These are phyloP conservation scores for Colletotrichum shisoi DNA, from an alignment of 2,329 filamentous ascomycete species.

Conservation along the genomic window DNA sequence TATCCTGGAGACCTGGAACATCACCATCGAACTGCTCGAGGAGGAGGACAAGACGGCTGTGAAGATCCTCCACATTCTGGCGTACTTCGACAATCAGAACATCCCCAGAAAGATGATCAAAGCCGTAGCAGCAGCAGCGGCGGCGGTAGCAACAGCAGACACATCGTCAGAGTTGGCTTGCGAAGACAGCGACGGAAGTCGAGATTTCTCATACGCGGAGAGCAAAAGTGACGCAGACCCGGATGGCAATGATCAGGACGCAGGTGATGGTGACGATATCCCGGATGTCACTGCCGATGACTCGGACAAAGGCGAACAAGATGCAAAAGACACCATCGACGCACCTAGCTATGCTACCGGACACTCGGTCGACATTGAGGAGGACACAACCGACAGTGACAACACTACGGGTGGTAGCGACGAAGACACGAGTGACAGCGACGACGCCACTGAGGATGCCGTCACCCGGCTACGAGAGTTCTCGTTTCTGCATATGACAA, in stretches of 20 bases:
- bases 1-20: not conserved
- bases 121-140: not conserved
- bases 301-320: no score
- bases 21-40: not conserved
- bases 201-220: no score
- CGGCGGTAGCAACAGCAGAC: not conserved
- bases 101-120: not conserved
- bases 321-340: no score
- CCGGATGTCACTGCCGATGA: no score
- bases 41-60: not conserved
- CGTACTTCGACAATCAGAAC: not conserved
- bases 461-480: not conserved
- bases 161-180: no score
- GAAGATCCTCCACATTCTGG: not conserved
- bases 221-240: not conserved
- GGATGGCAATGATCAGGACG: not conserved
- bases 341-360: no score
- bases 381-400: no score
- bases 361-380: no score
- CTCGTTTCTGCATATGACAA: not conserved
- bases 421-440: not conserved
- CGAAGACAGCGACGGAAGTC: not conserved
- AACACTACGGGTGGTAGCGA: no score
- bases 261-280: not conserved
- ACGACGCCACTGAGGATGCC: not conserved